Evolutionary conservation across 1,284 basidiomycete species (phyloP).

Genomic region (Earliella scabrosa): DNA sequence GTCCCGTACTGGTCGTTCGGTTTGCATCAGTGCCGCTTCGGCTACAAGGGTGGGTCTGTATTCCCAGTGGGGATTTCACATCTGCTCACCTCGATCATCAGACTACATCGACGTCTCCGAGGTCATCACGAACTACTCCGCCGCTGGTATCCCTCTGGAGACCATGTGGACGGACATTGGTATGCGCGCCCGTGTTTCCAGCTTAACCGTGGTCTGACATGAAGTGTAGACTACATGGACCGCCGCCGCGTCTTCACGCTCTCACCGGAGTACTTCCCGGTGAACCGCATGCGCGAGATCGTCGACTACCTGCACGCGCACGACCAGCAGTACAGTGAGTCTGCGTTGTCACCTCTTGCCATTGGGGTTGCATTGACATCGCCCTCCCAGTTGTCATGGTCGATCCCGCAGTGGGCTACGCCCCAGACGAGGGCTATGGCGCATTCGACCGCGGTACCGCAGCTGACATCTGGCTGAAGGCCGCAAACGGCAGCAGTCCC

Average conservation of each 20-base stretch:
- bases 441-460: constrained; percentile 60
- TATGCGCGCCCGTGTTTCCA: constrained; percentile 22
- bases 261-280: constrained; percentile 71
- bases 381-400: constrained; percentile 64
- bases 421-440: constrained; percentile 52
- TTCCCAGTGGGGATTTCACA: not conserved
- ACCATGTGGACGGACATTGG: constrained; percentile 82
- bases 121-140: constrained; percentile 64
- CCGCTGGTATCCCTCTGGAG: constrained; percentile 67
- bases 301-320: constrained; percentile 61
- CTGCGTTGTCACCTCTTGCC: not conserved
- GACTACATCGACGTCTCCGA: constrained; percentile 65
- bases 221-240: constrained; percentile 68
- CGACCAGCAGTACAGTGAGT: constrained; percentile 61
- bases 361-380: not conserved
- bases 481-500: constrained; percentile 54
- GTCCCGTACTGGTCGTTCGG: constrained; percentile 76
- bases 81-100: no score
- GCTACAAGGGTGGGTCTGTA: constrained; percentile 53
- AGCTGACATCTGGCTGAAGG: constrained; percentile 65
- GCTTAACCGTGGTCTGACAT: no score
- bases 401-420: constrained; percentile 69
- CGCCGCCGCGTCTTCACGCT: constrained; percentile 69
- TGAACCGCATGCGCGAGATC: constrained; percentile 65
- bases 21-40: constrained; percentile 74